Evolutionary conservation across 2,329 filamentous ascomycete genomes (phyloP).

Genomic region (Domatiomyces globalis): DNA sequence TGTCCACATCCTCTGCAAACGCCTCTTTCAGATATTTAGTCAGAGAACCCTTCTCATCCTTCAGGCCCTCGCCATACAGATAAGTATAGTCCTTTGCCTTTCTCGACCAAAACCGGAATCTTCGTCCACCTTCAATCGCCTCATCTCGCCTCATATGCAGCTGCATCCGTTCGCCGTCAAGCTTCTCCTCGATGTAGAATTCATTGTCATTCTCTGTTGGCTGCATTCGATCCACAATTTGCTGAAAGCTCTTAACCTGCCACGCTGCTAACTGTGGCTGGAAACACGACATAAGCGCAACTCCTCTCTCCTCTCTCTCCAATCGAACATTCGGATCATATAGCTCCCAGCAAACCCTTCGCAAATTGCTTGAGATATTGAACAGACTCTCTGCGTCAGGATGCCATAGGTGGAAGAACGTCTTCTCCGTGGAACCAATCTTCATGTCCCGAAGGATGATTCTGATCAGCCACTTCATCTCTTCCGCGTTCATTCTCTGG

Average conservation of each 20-base stretch:
- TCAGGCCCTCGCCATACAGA: conserved; percentile 66
- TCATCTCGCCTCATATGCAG: conserved; percentile 74
- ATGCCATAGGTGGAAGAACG: conserved; percentile 71
- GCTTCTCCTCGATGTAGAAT: conserved; percentile 96
- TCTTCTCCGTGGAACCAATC: conserved; percentile 69
- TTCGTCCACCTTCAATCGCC: conserved; percentile 50
- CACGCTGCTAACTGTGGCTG: conserved; percentile 92
- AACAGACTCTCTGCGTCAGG: conserved; percentile 65
- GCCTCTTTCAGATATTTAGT: conserved; percentile 66
- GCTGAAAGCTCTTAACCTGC: conserved; percentile 67
- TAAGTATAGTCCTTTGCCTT: conserved; percentile 96
- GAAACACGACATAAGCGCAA: conserved; percentile 84
- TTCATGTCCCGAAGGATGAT: conserved; percentile 77
- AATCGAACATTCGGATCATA: conserved; percentile 58
- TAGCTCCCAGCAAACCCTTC: conserved; percentile 89
- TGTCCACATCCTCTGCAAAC: conserved; percentile 64
- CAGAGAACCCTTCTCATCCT: conserved; percentile 60
- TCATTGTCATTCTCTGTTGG: conserved; percentile 52
- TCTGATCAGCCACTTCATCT: conserved; percentile 85
- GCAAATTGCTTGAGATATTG: conserved; percentile 78
- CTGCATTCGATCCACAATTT: conserved; percentile 52
- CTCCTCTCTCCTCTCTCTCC: conserved; percentile 57
- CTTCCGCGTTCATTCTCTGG: conserved; percentile 78
- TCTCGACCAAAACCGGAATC: conserved; percentile 82
- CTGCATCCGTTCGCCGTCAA: conserved; percentile 95